A percentile compares a stretch with the other conserved stretches of the same genome.
Conservation (phyloP, 176 grass and related monocot genomes). For the Paspalum notatum region DNA sequence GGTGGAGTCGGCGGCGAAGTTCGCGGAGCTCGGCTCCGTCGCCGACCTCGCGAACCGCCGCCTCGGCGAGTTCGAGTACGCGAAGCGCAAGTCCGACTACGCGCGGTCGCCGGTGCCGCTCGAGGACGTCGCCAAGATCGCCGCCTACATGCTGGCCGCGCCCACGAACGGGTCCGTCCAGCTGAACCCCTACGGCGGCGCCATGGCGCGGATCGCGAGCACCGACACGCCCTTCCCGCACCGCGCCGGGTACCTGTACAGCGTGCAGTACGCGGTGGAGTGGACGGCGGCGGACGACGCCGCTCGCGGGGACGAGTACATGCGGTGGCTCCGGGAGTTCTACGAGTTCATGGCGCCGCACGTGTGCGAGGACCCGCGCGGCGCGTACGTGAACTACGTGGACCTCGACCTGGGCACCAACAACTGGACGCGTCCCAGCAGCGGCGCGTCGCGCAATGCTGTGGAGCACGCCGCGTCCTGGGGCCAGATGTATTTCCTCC, state of each 20-base stretch:
- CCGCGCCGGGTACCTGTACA: slow-evolving; percentile 47
- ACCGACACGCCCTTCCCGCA: slow-evolving; percentile 47
- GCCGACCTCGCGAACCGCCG: slow-evolving; percentile 40
- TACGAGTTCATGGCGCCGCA: slow-evolving; percentile 45
- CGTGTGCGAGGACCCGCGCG: slow-evolving; percentile 43
- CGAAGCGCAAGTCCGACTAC: slow-evolving; percentile 52
- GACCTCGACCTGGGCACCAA: slow-evolving; percentile 63
- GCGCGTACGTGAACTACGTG: slow-evolving; percentile 68
- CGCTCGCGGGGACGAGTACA: background rate
- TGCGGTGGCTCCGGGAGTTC: slow-evolving; percentile 54
- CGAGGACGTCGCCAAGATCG: background rate
- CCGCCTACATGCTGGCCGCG: slow-evolving; percentile 27
- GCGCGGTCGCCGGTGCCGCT: slow-evolving; percentile 20
- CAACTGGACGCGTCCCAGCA: slow-evolving; percentile 14
- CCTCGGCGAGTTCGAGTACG: no score
- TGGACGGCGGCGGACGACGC: slow-evolving; percentile 5
- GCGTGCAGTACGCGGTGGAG: slow-evolving; percentile 55
- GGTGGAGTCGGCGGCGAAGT: slow-evolving; percentile 52
- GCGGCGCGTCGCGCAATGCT: background rate
- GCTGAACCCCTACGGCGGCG: slow-evolving; percentile 63
- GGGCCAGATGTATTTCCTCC: slow-evolving; percentile 44
- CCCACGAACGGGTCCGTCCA: slow-evolving; percentile 29
- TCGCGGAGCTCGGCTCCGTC: slow-evolving; percentile 11
- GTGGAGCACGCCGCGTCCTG: slow-evolving; percentile 8
- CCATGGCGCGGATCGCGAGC: slow-evolving; percentile 45